A percentile compares a stretch with the other conserved stretches of the same genome.
Evolutionary conservation across 495 filamentous ascomycete species (phyloP).

Genomic region (Ascobolus immersus): DNA sequence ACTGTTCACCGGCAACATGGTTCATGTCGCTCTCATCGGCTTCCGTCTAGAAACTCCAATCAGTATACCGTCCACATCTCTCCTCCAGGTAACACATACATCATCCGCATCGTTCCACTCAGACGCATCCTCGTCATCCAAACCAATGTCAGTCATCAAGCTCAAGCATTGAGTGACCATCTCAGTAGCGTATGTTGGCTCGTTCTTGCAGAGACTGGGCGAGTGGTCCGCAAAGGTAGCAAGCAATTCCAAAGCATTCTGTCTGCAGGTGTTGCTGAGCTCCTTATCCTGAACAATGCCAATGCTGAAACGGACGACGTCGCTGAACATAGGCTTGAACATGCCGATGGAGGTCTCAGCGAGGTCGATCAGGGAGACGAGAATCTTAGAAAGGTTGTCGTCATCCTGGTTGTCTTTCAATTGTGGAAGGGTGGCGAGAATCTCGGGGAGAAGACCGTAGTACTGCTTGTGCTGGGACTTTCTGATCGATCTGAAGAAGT

Average conservation of each 20-base stretch:
- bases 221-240: conserved; percentile 93
- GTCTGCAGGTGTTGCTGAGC: conserved; percentile 60
- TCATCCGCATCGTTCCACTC: conserved; percentile 92
- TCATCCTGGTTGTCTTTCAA: conserved; percentile 74
- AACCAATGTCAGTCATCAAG: conserved; percentile 94
- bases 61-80: conserved; percentile 4
- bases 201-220: conserved; percentile 81
- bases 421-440: conserved; percentile 78
- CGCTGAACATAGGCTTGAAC: conserved; percentile 81
- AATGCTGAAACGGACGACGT: conserved; percentile 73
- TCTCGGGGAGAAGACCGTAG: conserved; percentile 56
- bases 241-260: conserved; percentile 91
- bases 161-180: conserved; percentile 99
- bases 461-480: conserved; percentile 76
- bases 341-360: conserved; percentile 80
- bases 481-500: conserved; percentile 71
- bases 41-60: conserved; percentile 40
- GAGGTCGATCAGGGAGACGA: conserved; percentile 76
- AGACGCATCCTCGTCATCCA: conserved; percentile 77
- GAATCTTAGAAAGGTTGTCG: conserved; percentile 65
- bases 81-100: conserved; percentile 23
- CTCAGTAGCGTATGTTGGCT: conserved; percentile 62
- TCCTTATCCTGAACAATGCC: conserved; percentile 91
- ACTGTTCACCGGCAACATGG: conserved; percentile 95
- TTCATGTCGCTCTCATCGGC: conserved; percentile 90